Base-by-base conservation (phyloP, 1,284 basidiomycete species). In the Ustilago shanxiensis region DNA sequence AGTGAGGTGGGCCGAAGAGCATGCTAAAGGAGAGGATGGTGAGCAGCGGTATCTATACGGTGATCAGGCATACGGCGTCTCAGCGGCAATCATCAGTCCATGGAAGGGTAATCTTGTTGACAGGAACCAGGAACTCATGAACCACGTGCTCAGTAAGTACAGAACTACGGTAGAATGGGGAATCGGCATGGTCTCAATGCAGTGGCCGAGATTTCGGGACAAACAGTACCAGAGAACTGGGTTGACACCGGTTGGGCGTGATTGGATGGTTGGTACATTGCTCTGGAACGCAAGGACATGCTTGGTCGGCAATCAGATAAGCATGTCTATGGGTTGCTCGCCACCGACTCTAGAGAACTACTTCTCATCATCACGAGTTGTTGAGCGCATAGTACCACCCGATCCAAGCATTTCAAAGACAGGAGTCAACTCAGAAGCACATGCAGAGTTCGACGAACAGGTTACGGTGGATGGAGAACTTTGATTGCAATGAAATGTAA, bases 151-250 rank as follows among this genome's bases (percentile, higher is more conserved):
- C 41, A 20, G 41, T 16, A 44, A 44, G 41, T 44, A 44, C 41
- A 16, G 41, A 44, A 16, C 41, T 5, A 44, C 41, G 20, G 41
- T 44, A 5, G 41, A 44, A 44, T 44, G 41, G 41, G 41, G 41
- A 9, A 44, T 44, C 14, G 41, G 41, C 18, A 49, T 49, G 45
- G 45, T 49, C 8, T 49, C 45, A 49, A 49, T 49, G 45, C 45
- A 49, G 22, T 49, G 45, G 45, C 45, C 22, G 22, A 22, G 45
- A 24, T 49, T 49, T 26, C 18, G 22, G 22, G 45, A 49, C 45
- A 49, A 33, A 33, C 31, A 33, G 31, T 33, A 33, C 31, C 31
- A 33, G 20, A 44, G 16, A 44, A 44, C 41, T 18, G 41, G 41
- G 20, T 22, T 44, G 16, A 44, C 41, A 44, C 41, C 41, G 18